Evolutionary conservation across 768 basidiomycete species (phyloP).

Genomic region (Pisolithus sp.): DNA sequence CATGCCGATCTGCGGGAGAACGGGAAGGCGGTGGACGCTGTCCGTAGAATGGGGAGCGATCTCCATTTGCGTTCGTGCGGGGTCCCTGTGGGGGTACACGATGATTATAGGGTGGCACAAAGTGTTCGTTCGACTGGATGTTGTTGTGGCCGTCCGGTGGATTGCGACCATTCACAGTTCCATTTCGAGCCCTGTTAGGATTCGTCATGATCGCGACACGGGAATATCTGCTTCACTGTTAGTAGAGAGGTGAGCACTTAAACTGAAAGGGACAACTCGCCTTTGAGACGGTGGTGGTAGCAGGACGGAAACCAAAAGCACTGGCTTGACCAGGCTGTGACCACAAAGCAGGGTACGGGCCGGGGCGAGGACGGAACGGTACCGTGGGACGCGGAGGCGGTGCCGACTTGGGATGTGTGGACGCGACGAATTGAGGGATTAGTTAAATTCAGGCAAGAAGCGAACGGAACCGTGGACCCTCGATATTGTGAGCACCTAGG

Average conservation of each 20-base stretch:
- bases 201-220: constrained; percentile 73
- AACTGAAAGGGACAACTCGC: not conserved
- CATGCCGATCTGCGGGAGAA: not conserved
- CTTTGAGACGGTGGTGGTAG: constrained; percentile 31
- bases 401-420: constrained; percentile 53
- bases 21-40: not conserved
- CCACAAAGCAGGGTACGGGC: constrained; percentile 57
- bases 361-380: constrained; percentile 63
- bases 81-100: not conserved
- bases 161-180: constrained; percentile 12
- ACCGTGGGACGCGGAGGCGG: constrained; percentile 41
- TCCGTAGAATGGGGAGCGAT: constrained; percentile 1
- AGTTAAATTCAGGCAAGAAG: constrained; percentile 83
- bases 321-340: constrained; percentile 47
- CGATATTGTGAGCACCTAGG: constrained; percentile 85
- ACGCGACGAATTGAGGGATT: constrained; percentile 78
- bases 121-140: not conserved
- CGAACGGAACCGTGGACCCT: constrained; percentile 82
- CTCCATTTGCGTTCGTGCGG: not conserved
- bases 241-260: not conserved
- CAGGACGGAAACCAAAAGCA: constrained; percentile 62
- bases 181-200: constrained; percentile 47
- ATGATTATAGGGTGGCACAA: not conserved
- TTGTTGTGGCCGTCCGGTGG: not conserved
- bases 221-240: constrained; percentile 14